phyloP scores from a whole-genome alignment of 2,329 filamentous ascomycete genomes.

The Talaromyces sp. region DNA sequence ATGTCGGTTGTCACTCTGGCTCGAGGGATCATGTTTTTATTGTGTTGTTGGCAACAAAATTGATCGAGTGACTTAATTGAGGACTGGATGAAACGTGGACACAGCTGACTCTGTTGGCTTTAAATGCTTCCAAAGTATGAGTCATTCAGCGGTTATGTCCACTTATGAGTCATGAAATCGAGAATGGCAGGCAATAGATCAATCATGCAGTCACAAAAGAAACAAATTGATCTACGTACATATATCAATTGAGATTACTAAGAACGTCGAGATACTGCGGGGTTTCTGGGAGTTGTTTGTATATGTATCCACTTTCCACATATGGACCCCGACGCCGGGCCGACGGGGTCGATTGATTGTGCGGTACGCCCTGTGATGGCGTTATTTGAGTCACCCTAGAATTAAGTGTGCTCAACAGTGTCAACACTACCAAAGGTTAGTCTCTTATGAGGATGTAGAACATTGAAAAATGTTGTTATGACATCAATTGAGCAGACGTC shows the following conservation, averaged over 20 bases:
- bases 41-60: neutral
- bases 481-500: no score
- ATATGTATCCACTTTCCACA: neutral
- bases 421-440: no score
- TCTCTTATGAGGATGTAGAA: neutral
- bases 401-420: neutral
- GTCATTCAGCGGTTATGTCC: neutral
- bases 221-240: neutral
- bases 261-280: neutral
- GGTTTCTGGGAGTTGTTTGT: neutral
- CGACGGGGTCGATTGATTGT: neutral
- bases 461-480: no score
- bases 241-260: neutral
- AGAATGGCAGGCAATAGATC: neutral
- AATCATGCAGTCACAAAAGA: neutral
- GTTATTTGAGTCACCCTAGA: neutral
- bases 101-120: neutral
- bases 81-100: neutral
- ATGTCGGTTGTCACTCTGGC: conserved; percentile 6
- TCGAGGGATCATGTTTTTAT: neutral
- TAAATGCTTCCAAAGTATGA: neutral
- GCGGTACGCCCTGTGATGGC: neutral
- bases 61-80: neutral
- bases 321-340: neutral
- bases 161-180: neutral